Percentiles rank a stretch among this genome's conserved stretches.
Evolutionary conservation across 2,329 filamentous ascomycete species (phyloP).

Genomic region (Pseudogymnoascus sp.): DNA sequence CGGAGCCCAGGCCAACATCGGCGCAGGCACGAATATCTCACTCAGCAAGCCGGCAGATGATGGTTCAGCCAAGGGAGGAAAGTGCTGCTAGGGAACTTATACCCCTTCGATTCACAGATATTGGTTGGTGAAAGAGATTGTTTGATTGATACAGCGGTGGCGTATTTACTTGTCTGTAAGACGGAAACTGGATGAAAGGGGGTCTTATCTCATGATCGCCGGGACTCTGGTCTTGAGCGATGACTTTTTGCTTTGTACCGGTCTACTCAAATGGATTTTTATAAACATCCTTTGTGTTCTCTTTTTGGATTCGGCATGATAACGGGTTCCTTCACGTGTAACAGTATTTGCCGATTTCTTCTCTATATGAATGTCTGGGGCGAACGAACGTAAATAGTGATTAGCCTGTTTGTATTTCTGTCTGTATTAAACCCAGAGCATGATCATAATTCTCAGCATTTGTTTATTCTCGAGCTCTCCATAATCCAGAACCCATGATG

Average conservation of each 20-base stretch:
- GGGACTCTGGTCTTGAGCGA: background rate
- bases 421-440: background rate
- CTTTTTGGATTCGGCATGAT: constrained; percentile 13
- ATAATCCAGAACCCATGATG: background rate
- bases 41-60: constrained; percentile 80
- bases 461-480: background rate
- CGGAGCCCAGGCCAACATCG: constrained; percentile 68
- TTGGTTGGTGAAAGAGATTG: constrained; percentile 11
- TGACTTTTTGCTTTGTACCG: constrained; percentile 7
- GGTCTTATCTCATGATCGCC: constrained; percentile 8
- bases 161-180: constrained; percentile 13
- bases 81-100: constrained; percentile 59
- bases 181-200: constrained; percentile 7
- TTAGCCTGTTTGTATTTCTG: background rate
- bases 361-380: background rate
- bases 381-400: background rate
- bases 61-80: constrained; percentile 64
- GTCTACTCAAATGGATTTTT: constrained; percentile 8
- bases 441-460: background rate
- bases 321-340: constrained; percentile 12
- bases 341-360: constrained; percentile 9
- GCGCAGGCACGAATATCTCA: constrained; percentile 72
- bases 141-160: constrained; percentile 22
- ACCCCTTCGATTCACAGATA: constrained; percentile 17
- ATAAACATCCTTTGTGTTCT: constrained; percentile 6